These are phyloP conservation scores for Carex parvula DNA, from an alignment of 176 grass and related monocot species.

Conservation along the genomic window DNA sequence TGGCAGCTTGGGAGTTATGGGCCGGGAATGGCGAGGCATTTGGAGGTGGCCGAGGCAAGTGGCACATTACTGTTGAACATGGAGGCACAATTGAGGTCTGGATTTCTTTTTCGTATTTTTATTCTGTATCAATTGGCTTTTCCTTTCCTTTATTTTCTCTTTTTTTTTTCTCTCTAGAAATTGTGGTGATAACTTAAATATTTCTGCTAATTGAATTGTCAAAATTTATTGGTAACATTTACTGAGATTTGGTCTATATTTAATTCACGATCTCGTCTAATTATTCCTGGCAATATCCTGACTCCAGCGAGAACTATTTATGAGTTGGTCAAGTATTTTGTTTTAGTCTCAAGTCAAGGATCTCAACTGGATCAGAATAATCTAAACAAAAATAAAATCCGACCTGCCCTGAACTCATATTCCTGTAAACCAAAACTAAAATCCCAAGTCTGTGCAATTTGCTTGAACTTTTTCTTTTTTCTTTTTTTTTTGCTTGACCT, in stretches of 20 bases:
- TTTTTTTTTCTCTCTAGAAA: not conserved
- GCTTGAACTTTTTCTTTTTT: not conserved
- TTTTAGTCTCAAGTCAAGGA: not conserved
- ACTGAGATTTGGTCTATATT: too few relatives aligned
- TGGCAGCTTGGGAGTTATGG: constrained; percentile 42
- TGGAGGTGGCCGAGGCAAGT: constrained; percentile 33
- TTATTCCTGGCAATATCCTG: too few relatives aligned
- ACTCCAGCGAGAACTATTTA: too few relatives aligned
- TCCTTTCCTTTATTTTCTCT: not conserved
- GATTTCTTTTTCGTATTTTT: not conserved
- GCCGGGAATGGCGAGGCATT: constrained; percentile 64
- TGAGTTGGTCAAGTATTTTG: too few relatives aligned
- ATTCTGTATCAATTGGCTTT: not conserved
- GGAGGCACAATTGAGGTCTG: constrained; percentile 25
- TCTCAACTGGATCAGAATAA: not conserved
- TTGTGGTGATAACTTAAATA: not conserved
- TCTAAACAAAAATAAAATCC: not conserved
- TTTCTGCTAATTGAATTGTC: not conserved
- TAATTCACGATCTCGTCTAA: too few relatives aligned
- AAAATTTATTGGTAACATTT: too few relatives aligned
- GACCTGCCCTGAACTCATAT: not conserved
- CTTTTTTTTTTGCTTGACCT: not conserved
- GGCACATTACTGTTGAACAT: constrained; percentile 31
- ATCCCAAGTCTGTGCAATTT: not conserved
- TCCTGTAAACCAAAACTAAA: not conserved